Conservation (phyloP, 2,329 filamentous ascomycete genomes). For the Phyllosticta ampelicida region DNA sequence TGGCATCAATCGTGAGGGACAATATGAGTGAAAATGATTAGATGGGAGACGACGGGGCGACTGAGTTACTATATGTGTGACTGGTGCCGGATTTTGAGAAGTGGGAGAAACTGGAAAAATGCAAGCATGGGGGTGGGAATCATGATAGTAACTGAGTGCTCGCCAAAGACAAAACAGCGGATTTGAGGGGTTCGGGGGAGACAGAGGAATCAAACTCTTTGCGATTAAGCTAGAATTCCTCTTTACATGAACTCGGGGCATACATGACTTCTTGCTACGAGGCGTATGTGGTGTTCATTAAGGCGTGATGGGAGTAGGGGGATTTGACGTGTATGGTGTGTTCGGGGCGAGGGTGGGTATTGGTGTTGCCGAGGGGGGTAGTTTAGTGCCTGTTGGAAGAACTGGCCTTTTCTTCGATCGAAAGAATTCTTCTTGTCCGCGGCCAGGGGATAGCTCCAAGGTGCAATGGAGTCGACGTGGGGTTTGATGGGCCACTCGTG, state of each 20-base stretch:
- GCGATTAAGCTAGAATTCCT: neutral
- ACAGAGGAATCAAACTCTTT: neutral
- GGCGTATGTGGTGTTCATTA: constrained; percentile 7
- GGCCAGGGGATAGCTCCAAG: neutral
- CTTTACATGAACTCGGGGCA: constrained; percentile 14
- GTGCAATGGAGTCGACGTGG: neutral
- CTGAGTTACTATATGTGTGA: neutral
- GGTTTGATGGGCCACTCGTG: neutral
- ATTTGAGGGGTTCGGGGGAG: neutral
- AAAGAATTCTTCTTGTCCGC: neutral
- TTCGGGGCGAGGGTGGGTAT: constrained; percentile 2
- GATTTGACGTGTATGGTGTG: constrained; percentile 6
- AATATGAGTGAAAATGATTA: neutral
- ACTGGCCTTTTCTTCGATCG: neutral
- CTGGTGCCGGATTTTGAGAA: neutral
- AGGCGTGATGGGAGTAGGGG: constrained; percentile 9
- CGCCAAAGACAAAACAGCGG: neutral
- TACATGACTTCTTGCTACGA: constrained; percentile 12
- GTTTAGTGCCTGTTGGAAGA: constrained; percentile 1
- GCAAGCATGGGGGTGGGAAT: neutral
- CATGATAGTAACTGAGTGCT: neutral
- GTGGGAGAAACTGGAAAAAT: neutral
- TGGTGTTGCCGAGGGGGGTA: constrained; percentile 8
- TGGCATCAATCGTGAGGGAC: neutral
- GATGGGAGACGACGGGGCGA: neutral